A percentile compares a stretch with the other conserved stretches of the same genome.
Evolutionary conservation across 2,329 filamentous ascomycete species (phyloP).

Genomic region (Dendrostoma leiphaemia): DNA sequence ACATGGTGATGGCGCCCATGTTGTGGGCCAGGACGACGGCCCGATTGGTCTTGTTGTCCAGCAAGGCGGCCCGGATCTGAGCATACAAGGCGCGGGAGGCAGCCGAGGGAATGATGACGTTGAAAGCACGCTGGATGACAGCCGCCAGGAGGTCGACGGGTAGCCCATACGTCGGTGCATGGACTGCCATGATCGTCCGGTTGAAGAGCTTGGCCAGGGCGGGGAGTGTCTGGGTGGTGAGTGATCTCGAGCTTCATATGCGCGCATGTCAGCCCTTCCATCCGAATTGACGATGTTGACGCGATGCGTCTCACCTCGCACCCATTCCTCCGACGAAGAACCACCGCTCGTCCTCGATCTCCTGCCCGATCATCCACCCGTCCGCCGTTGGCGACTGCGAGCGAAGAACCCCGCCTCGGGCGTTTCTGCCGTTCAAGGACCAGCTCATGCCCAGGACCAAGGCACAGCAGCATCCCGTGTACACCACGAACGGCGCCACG

Average conservation of each 20-base stretch:
- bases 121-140: slow-evolving; percentile 29
- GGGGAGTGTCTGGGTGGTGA: slow-evolving; percentile 30
- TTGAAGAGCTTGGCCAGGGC: slow-evolving; percentile 35
- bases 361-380: slow-evolving; percentile 27
- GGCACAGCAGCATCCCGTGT: slow-evolving; percentile 24
- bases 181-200: slow-evolving; percentile 46
- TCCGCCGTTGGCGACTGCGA: slow-evolving; percentile 22
- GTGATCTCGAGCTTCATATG: slow-evolving; percentile 26
- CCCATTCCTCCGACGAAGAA: slow-evolving; percentile 34
- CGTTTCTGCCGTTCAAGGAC: slow-evolving; percentile 27
- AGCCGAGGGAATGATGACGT: slow-evolving; percentile 27
- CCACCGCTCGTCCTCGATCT: slow-evolving; percentile 31
- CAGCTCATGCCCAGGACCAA: slow-evolving; percentile 26
- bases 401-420: slow-evolving; percentile 18
- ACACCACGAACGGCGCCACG: slow-evolving; percentile 27
- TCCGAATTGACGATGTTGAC: background rate
- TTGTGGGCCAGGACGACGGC: slow-evolving; percentile 40
- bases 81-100: slow-evolving; percentile 32
- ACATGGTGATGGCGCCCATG: slow-evolving; percentile 34
- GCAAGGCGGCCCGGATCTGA: slow-evolving; percentile 34
- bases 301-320: slow-evolving; percentile 25
- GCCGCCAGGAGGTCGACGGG: slow-evolving; percentile 48
- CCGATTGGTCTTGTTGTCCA: slow-evolving; percentile 30
- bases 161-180: slow-evolving; percentile 48
- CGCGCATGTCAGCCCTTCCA: background rate